Evolutionary conservation across 1,139 yeast genomes (phyloP).

Genomic region (Nakaseomyces nivariensis): DNA sequence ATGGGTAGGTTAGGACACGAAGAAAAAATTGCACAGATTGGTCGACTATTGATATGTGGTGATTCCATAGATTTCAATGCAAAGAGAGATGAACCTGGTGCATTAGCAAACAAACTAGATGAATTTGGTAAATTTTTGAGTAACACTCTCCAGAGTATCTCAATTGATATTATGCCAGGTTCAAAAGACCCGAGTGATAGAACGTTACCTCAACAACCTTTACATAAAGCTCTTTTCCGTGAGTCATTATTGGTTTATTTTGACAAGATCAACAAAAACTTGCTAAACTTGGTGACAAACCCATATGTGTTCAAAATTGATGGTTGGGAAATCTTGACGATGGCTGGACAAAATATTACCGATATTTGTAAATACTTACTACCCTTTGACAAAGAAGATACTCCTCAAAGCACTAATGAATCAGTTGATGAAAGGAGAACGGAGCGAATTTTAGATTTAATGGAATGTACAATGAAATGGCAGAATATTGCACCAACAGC

Average conservation of each 20-base stretch:
- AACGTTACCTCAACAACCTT: conserved; percentile 82
- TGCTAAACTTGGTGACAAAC: conserved; percentile 50
- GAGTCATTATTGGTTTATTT: conserved; percentile 35
- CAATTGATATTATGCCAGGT: conserved; percentile 81
- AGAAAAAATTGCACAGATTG: conserved; percentile 33
- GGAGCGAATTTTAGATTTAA: conserved; percentile 40
- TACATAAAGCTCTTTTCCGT: conserved; percentile 65
- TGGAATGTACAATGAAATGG: conserved; percentile 70
- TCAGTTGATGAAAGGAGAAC: background rate
- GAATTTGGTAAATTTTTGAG: conserved; percentile 49
- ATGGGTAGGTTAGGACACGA: conserved; percentile 53
- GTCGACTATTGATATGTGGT: conserved; percentile 64
- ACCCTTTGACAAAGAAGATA: conserved; percentile 25
- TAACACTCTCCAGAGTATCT: conserved; percentile 50
- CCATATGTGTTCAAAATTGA: conserved; percentile 61
- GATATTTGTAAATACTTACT: conserved; percentile 63
- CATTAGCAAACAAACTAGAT: conserved; percentile 22
- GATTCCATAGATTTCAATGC: conserved; percentile 43
- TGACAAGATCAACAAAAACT: conserved; percentile 33
- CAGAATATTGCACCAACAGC: conserved; percentile 89
- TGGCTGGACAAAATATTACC: conserved; percentile 75
- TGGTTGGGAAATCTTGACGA: conserved; percentile 52
- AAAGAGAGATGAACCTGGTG: conserved; percentile 20
- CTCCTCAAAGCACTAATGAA: background rate
- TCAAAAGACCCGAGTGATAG: conserved; percentile 70